These are phyloP conservation scores for Trametes sanguinea DNA, from an alignment of 768 basidiomycete species.

Conservation along the genomic window DNA sequence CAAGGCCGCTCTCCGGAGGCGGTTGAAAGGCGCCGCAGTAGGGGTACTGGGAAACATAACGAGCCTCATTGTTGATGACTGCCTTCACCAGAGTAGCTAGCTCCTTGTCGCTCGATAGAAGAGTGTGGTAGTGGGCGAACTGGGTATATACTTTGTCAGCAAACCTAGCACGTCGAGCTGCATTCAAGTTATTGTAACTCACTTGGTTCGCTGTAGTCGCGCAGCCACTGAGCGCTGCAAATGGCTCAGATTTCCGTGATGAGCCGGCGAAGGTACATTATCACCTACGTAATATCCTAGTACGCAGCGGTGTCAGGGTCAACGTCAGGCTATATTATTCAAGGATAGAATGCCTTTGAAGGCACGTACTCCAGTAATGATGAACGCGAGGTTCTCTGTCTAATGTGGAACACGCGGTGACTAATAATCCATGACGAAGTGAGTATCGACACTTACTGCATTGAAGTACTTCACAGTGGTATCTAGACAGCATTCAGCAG, in stretches of 20 bases:
- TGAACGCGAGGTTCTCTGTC: constrained; percentile 74
- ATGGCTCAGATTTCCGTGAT: not conserved
- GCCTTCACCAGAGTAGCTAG: constrained; percentile 71
- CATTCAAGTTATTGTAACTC: constrained; percentile 9
- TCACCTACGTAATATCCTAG: constrained; percentile 71
- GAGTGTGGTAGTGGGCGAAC: constrained; percentile 69
- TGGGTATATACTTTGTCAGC: constrained; percentile 29
- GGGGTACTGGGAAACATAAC: constrained; percentile 70
- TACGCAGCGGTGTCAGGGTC: not conserved
- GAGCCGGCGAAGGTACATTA: not conserved
- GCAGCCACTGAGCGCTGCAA: constrained; percentile 76
- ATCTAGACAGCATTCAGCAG: constrained; percentile 41
- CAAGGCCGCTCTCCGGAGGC: constrained; percentile 70
- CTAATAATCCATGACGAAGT: no score
- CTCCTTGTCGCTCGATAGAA: constrained; percentile 57
- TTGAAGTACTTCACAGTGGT: constrained; percentile 80
- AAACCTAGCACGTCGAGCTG: not conserved
- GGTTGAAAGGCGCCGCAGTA: constrained; percentile 86
- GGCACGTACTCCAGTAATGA: constrained; percentile 68
- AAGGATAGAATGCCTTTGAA: constrained; percentile 1
- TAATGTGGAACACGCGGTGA: constrained; percentile 24
- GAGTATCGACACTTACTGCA: constrained; percentile 39
- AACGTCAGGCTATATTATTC: not conserved
- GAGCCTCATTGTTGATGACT: constrained; percentile 81
- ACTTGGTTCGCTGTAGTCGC: constrained; percentile 82